Evolutionary conservation across 495 filamentous ascomycete species (phyloP), one percentile per base, ranked within the genome.

Genomic region (Aspergillus carlsbadensis): DNA sequence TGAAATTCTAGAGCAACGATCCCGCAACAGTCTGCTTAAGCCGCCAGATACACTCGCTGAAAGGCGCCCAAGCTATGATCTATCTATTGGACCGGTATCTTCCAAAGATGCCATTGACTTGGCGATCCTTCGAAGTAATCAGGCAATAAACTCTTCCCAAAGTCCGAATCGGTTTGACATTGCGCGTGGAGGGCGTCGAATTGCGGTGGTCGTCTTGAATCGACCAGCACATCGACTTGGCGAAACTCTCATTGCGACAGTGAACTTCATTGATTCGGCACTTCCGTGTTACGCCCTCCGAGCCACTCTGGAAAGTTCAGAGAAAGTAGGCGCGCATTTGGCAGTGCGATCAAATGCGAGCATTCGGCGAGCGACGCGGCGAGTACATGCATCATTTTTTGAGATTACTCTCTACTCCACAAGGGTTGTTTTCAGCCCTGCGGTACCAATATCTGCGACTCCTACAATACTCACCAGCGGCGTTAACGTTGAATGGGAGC

Each of bases 141-240:
- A 84, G 44, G 72, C 82, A 0, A 69, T 72, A 2, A 78, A 81
- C 45, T 75, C 80, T 10, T 81, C 84, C 7, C 85, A 86, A 55
- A 88, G 86, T 63, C 79, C 87, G 22, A 96, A 92, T 68, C 84
- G 90, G 29, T 98, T 98, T 71, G 91, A 96, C 65, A 98, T 98
- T 63, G 89, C 93, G 5, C 88, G 95, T 7, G 89, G 90, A 65
- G 90, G 92, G 29, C 78, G 82, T 46, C 87, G 87, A 21, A 91
- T 98, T 29, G 94, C 89, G 7, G 88, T 91, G 3, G 81, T 98
- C 42, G 91, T 89, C 61, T 82, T 98, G 24, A 87, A 91, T 18
- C 85, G 95, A n/a, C 89, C 95, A 0, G 86, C 93, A 0, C 96
- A 96, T 74, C 84, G 92, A 39, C 80, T 98, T 10, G 94, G 94